Evolutionary conservation across 2,329 filamentous ascomycete genomes (phyloP), one percentile per base, ranked within the genome.

Genomic region (Fusarium penzigii): DNA sequence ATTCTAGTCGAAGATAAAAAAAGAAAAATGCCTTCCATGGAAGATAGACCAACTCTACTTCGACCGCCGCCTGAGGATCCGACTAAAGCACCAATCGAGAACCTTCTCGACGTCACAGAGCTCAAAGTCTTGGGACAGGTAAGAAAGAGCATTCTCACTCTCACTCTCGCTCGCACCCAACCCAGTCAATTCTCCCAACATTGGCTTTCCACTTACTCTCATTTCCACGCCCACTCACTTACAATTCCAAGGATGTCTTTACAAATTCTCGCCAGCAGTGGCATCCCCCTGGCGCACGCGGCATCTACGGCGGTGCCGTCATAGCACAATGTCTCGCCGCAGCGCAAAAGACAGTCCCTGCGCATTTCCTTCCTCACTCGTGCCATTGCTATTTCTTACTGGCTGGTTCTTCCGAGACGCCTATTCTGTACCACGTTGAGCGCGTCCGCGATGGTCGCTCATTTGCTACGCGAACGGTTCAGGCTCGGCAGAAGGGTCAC

Each of bases 381-480:
- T 97, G 96, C 89, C 94, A 99, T 81, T 97, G 94, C 82, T 99
- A 97, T 78, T 99, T 99, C 72, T 86, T 99, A 34, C 85, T 97
- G 2, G 92, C 93, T 5, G 94, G 94, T 29, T 89, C 93, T 67
- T 81, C 85, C 12, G 84, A 88, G 54, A 87, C 94, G 16, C 93
- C 94, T 32, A 89, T 97, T 60, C 81, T 97, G 56, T 97, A 96
- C 76, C 90, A 97, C 69, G 94, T 99, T 43, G 94, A 97, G 76
- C 84, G 90, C 47, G 91, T 99, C 44, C 87, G 94, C 49, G 91
- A 96, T 68, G 94, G 94, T 9, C 86, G 88, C 53, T 92, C 88
- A 46, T 99, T 92, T 71, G 87, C 90, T 49, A 97, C 94, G 38
- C 82, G 94, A 49, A 97, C 93, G 1, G 94, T 99, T n/a, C 93